Conservation (phyloP, 2,329 filamentous ascomycete species). For the Tolypocladium tropicale region DNA sequence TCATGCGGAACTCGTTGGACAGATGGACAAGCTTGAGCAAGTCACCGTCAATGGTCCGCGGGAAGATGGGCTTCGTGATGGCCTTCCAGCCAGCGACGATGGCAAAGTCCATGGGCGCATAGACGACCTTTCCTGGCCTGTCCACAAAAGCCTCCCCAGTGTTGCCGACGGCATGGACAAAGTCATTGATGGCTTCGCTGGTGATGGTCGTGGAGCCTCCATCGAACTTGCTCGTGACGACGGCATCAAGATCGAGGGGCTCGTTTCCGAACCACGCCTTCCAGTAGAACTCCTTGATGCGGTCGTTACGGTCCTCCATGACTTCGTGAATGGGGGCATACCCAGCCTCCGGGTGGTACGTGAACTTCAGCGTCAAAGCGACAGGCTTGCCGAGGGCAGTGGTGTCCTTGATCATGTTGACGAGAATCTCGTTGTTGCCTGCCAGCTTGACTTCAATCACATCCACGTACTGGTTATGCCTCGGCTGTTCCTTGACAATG, state of each 20-base stretch:
- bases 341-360: conserved; percentile 87
- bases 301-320: conserved; percentile 91
- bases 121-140: conserved; percentile 84
- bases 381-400: conserved; percentile 75
- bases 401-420: conserved; percentile 89
- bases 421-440: conserved; percentile 67
- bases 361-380: conserved; percentile 79
- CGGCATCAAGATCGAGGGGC: conserved; percentile 68
- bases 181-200: conserved; percentile 90
- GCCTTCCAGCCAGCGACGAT: conserved; percentile 99
- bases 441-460: conserved; percentile 77
- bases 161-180: conserved; percentile 97
- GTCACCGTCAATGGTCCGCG: conserved; percentile 89
- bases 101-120: conserved; percentile 96
- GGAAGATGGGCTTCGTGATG: conserved; percentile 98
- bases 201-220: conserved; percentile 83
- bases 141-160: conserved; percentile 96
- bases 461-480: conserved; percentile 76
- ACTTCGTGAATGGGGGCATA: conserved; percentile 97
- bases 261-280: conserved; percentile 93
- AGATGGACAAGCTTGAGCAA: conserved; percentile 92
- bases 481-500: conserved; percentile 75
- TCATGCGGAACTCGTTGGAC: conserved; percentile 97
- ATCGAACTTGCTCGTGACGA: conserved; percentile 80
- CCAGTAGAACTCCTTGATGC: conserved; percentile 99